Percentiles rank a stretch among this genome's conserved stretches.
phyloP scores from a whole-genome alignment of 495 filamentous ascomycete genomes.

The Podospora fimiseda region DNA sequence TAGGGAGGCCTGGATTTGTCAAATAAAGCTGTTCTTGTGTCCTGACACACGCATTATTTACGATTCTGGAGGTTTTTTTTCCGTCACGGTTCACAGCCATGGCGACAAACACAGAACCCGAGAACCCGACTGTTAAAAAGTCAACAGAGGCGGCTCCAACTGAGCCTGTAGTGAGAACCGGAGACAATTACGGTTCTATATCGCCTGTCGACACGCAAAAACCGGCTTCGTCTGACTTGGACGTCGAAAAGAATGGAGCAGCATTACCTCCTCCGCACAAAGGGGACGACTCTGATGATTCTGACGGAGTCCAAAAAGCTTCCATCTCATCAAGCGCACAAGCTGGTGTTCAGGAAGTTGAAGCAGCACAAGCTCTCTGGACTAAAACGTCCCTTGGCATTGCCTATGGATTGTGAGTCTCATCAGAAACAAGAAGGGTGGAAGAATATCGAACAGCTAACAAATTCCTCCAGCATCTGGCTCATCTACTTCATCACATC shows the following conservation, averaged over 20 bases:
- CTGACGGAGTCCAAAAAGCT: not conserved
- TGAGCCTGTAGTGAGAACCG: too few relatives aligned
- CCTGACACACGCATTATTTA: too few relatives aligned
- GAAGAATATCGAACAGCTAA: not conserved
- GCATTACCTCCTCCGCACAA: not conserved
- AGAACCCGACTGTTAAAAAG: too few relatives aligned
- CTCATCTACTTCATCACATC: constrained; percentile 47
- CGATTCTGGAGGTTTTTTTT: too few relatives aligned
- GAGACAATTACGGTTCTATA: too few relatives aligned
- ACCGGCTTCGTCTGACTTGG: not conserved
- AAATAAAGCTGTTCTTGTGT: too few relatives aligned
- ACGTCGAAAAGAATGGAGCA: not conserved
- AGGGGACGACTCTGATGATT: not conserved
- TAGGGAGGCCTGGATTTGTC: too few relatives aligned
- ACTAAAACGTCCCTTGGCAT: constrained; percentile 8
- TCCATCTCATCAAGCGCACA: not conserved
- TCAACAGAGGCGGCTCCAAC: too few relatives aligned
- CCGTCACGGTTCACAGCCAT: too few relatives aligned
- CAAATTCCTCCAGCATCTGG: constrained; percentile 37
- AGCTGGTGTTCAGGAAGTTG: constrained; percentile 12
- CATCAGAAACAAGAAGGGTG: not conserved
- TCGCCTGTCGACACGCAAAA: too few relatives aligned
- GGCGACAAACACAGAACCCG: too few relatives aligned
- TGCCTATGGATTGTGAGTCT: constrained; percentile 13
- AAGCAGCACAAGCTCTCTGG: constrained; percentile 12